Evolutionary conservation across 805 yeast species (phyloP).

Genomic region (Tanozyma kutaoensis): DNA sequence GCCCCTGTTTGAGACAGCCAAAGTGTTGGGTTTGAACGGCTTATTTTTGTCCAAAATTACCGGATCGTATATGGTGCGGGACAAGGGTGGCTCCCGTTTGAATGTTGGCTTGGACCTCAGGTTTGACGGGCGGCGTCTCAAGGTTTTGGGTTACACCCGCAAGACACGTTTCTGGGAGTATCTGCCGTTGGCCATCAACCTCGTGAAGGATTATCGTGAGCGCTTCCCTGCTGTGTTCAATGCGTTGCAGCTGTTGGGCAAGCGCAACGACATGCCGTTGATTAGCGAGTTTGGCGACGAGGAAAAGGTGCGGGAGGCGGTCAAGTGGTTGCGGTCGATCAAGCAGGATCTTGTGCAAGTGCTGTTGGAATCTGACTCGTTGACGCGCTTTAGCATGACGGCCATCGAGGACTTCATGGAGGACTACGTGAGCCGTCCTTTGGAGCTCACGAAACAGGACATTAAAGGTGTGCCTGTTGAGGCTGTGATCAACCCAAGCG

Average conservation of each 20-base stretch:
- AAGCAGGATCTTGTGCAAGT: constrained; percentile 42
- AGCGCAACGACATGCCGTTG: constrained; percentile 21
- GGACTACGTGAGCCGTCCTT: constrained; percentile 31
- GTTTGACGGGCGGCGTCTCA: constrained; percentile 63
- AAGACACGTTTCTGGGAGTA: constrained; percentile 63
- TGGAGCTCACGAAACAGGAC: constrained; percentile 33
- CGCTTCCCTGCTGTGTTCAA: constrained; percentile 52
- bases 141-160: constrained; percentile 80
- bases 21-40: constrained; percentile 41
- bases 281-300: no score
- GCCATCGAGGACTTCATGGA: constrained; percentile 54
- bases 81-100: constrained; percentile 27
- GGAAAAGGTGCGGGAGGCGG: constrained; percentile 29
- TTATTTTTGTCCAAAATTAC: constrained; percentile 67
- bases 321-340: constrained; percentile 37
- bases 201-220: constrained; percentile 46
- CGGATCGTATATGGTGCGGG: constrained; percentile 52
- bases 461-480: constrained; percentile 74
- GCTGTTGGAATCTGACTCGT: constrained; percentile 63
- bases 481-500: constrained; percentile 67
- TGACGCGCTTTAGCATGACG: constrained; percentile 51
- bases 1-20: constrained; percentile 54
- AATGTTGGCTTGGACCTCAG: constrained; percentile 80
- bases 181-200: constrained; percentile 57
- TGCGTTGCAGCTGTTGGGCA: constrained; percentile 11